Evolutionary conservation across 2,329 filamentous ascomycete species (phyloP).

Genomic region (Colletotrichum tanaceti): DNA sequence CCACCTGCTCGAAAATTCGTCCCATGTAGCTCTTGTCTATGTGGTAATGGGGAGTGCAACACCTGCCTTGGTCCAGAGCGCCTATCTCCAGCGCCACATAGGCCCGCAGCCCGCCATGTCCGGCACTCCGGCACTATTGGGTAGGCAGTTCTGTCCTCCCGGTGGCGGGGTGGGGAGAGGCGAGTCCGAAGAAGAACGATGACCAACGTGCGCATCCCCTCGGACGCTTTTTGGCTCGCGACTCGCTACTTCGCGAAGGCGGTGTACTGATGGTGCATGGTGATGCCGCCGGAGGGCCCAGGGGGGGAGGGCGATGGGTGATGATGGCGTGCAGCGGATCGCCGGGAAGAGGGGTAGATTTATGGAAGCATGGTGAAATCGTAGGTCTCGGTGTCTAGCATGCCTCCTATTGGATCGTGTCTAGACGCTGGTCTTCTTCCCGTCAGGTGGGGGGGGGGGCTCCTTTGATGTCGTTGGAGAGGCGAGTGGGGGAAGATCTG

Average conservation of each 20-base stretch:
- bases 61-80: not conserved
- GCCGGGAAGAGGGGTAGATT: constrained; percentile 3
- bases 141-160: too few relatives aligned
- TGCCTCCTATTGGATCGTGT: not conserved
- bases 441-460: not conserved
- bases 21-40: not conserved
- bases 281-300: not conserved
- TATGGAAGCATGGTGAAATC: too few relatives aligned
- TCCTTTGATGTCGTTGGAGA: too few relatives aligned
- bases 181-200: not conserved
- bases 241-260: not conserved
- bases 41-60: not conserved
- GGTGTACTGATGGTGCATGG: constrained; percentile 19
- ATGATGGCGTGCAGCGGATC: constrained; percentile 38
- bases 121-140: not conserved
- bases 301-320: constrained; percentile 1
- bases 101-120: too few relatives aligned
- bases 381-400: not conserved
- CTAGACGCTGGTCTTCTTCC: not conserved
- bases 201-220: not conserved
- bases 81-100: not conserved
- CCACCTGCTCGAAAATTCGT: too few relatives aligned
- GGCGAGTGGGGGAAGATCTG: not conserved
- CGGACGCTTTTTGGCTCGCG: constrained; percentile 3
- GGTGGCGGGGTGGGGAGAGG: not conserved